phyloP scores from a whole-genome alignment of 768 basidiomycete genomes.

The Cubamyces sp. region DNA sequence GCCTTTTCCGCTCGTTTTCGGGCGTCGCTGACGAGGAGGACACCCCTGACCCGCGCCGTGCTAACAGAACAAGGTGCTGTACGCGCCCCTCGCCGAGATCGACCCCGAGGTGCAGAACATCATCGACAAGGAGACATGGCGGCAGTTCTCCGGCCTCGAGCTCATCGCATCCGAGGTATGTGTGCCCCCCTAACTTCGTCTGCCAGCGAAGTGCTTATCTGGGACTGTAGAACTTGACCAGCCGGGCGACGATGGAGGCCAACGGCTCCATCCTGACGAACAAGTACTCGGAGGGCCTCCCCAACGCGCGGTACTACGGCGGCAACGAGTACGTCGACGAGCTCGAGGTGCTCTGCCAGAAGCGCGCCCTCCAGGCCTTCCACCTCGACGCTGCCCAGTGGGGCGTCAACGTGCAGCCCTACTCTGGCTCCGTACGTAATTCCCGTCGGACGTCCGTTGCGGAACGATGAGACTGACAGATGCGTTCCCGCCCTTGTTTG shows the following conservation, averaged over 20 bases:
- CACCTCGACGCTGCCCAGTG: constrained; percentile 90
- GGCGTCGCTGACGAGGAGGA: not conserved
- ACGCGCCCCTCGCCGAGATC: constrained; percentile 83
- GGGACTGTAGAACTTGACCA: constrained; percentile 84
- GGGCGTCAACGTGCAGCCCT: constrained; percentile 99
- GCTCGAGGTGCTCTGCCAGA: constrained; percentile 91
- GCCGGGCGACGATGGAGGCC: constrained; percentile 94
- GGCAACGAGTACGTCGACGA: constrained; percentile 99
- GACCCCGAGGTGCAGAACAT: constrained; percentile 97
- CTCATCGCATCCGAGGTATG: constrained; percentile 97
- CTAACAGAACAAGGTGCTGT: constrained; percentile 86
- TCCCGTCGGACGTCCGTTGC: not conserved
- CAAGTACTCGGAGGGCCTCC: constrained; percentile 99
- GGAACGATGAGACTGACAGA: not conserved
- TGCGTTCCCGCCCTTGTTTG: constrained; percentile 15
- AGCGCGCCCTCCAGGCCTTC: constrained; percentile 95
- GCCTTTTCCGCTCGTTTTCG: not conserved
- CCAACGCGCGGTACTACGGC: constrained; percentile 95
- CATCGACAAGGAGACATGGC: constrained; percentile 99
- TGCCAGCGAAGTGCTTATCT: constrained; percentile 3
- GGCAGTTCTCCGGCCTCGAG: constrained; percentile 96
- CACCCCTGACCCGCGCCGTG: not conserved
- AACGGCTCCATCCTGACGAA: constrained; percentile 99
- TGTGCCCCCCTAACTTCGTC: not conserved
- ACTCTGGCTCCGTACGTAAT: constrained; percentile 82